Evolutionary conservation across 257 asterid species (phyloP), one percentile per base, ranked within the genome.

Genomic region (Prunella vulgaris): DNA sequence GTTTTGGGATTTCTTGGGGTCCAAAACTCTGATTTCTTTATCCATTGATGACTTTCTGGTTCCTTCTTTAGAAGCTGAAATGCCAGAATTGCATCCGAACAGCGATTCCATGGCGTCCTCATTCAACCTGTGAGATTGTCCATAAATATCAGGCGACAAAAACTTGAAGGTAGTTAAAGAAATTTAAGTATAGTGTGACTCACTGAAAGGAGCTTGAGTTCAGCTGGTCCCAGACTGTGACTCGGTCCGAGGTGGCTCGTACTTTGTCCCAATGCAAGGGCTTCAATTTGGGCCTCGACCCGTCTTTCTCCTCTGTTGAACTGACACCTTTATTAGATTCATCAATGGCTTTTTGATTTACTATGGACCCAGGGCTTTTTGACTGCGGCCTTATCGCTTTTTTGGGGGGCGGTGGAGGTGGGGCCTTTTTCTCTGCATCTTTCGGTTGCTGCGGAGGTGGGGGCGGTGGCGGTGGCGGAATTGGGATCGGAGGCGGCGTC

Each of bases 201-300:
- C 78, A 94, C 99, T 89, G 98, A 82, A 94, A 94, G 72, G 97
- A 87, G 85, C 96, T 91, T 0, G 98, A 89, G 58, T 85, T 89
- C 74, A 91, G 56, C 68, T 87, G 98, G 84, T 94, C 99, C 99
- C 99, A 94, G 32, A 89, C 98, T 5, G 97, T 94, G 79, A 84
- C 96, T 66, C 95, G 66, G 59, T 89, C 92, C 9, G 99, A 92
- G 65, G 96, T 86, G 73, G 98, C 92, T 71, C 93, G 84, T 53
- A 94, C 98, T 86, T 94, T 94, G 85, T 94, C 99, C 99, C 99
- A 94, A 32, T 94, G 98, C 88, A 94, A 61, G 76, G 99, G 89
- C 78, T 91, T 94, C 78, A 94, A 64, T 79, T 83, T 94, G 4
- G 95, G 93, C 35, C 79, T 94, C 27, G 86, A 84, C 80, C 86